Evolutionary conservation across 306 rosid genomes (phyloP).

Genomic region (Spatholobus suberectus): DNA sequence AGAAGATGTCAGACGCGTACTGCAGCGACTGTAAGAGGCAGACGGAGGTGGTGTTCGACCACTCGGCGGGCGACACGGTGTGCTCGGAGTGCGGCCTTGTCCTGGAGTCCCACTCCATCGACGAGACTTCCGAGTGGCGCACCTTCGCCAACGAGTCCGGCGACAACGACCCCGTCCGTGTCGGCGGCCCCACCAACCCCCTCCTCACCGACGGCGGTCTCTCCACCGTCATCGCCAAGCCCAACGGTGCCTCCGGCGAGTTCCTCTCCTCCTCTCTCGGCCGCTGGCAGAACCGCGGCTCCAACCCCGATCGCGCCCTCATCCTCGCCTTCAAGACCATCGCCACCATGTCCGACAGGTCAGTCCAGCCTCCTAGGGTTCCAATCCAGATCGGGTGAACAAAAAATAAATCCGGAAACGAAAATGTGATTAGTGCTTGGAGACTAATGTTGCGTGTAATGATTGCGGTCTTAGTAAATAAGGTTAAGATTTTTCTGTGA

Average conservation of each 20-base stretch:
- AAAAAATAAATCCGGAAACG: not conserved
- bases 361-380: not conserved
- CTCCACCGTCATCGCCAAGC: slow-evolving; percentile 90
- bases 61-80: slow-evolving; percentile 92
- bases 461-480: too few species aligned
- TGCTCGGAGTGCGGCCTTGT: slow-evolving; percentile 98
- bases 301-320: slow-evolving; percentile 91
- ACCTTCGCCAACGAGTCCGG: slow-evolving; percentile 93
- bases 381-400: not conserved
- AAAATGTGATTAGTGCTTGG: not conserved
- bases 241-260: slow-evolving; percentile 83
- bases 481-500: too few species aligned
- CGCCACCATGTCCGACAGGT: slow-evolving; percentile 98
- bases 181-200: slow-evolving; percentile 86
- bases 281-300: slow-evolving; percentile 97
- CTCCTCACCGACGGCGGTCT: slow-evolving; percentile 87
- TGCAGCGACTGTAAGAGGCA: slow-evolving; percentile 95
- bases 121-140: slow-evolving; percentile 98
- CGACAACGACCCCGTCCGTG: slow-evolving; percentile 91
- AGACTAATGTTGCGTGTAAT: too few species aligned
- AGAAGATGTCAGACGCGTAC: slow-evolving; percentile 80
- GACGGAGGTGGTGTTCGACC: slow-evolving; percentile 91
- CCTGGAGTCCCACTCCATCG: slow-evolving; percentile 91
- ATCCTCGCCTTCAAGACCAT: slow-evolving; percentile 90
- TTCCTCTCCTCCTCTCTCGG: slow-evolving; percentile 92